These are phyloP conservation scores for Penicillium brasilianum DNA, from an alignment of 2,329 filamentous ascomycete genomes.

Conservation along the genomic window DNA sequence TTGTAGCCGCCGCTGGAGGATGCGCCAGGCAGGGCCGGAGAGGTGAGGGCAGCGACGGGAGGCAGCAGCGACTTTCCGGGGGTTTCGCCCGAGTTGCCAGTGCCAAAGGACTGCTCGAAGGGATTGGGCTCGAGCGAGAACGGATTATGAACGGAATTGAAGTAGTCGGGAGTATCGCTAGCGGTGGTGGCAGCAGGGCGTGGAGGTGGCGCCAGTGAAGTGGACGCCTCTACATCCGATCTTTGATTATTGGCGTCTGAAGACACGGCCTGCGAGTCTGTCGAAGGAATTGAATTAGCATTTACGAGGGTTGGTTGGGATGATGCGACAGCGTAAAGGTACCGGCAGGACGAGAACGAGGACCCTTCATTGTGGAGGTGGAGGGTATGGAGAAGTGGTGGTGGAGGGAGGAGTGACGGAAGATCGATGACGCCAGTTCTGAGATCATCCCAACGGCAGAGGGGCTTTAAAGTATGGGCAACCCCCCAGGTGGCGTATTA, in stretches of 20 bases:
- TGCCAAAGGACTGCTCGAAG: constrained; percentile 90
- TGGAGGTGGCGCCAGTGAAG: constrained; percentile 73
- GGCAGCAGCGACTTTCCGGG: constrained; percentile 83
- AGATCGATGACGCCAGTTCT: constrained; percentile 44
- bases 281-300: constrained; percentile 30
- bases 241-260: constrained; percentile 44
- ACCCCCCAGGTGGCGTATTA: constrained; percentile 37
- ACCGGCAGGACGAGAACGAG: constrained; percentile 27
- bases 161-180: constrained; percentile 70
- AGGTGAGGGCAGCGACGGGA: constrained; percentile 87
- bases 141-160: constrained; percentile 62
- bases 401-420: constrained; percentile 16
- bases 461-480: constrained; percentile 33
- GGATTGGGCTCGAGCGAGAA: constrained; percentile 82
- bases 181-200: constrained; percentile 60
- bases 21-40: constrained; percentile 79
- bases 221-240: constrained; percentile 61
- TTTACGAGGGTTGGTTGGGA: constrained; percentile 17
- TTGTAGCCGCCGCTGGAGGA: constrained; percentile 72
- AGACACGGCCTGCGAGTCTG: constrained; percentile 41
- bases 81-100: constrained; percentile 69
- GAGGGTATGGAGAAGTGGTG: constrained; percentile 11
- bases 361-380: constrained; percentile 31
- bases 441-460: constrained; percentile 45
- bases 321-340: constrained; percentile 30